Evolutionary conservation across 495 filamentous ascomycete species (phyloP).

Genomic region (Clavariopsis aquatica): DNA sequence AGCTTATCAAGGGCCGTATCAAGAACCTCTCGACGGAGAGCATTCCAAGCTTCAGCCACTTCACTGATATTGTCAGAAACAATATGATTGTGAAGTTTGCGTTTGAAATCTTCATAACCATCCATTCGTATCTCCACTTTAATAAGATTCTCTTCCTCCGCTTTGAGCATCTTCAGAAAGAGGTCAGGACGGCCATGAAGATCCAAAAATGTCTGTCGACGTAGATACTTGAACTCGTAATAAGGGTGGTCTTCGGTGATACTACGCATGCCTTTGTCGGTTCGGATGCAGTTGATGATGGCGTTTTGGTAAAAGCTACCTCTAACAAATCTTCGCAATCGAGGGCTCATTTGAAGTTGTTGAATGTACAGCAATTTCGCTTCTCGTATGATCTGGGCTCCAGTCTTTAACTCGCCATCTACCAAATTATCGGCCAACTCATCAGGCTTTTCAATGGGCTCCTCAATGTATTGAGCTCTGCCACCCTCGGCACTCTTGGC

Average conservation of each 20-base stretch:
- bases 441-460: conserved; percentile 71
- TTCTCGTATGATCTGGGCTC: conserved; percentile 70
- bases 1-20: conserved; percentile 79
- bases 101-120: conserved; percentile 69
- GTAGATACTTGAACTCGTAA: conserved; percentile 96
- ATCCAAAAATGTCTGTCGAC: conserved; percentile 78
- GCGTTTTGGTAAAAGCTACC: conserved; percentile 78
- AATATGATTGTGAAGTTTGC: conserved; percentile 75
- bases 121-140: conserved; percentile 78
- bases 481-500: conserved; percentile 80
- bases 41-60: conserved; percentile 92
- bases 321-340: conserved; percentile 85
- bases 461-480: conserved; percentile 73
- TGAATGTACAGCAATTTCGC: conserved; percentile 88
- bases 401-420: conserved; percentile 72
- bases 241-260: conserved; percentile 96
- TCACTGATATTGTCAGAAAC: conserved; percentile 93
- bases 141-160: conserved; percentile 87
- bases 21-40: conserved; percentile 76
- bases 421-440: conserved; percentile 67
- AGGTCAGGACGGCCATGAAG: conserved; percentile 81
- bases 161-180: conserved; percentile 93
- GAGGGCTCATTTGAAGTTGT: conserved; percentile 82
- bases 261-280: conserved; percentile 88
- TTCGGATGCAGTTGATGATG: conserved; percentile 80